Evolutionary conservation across 179 eudicot species (phyloP).

Genomic region (Beta lomatogona): DNA sequence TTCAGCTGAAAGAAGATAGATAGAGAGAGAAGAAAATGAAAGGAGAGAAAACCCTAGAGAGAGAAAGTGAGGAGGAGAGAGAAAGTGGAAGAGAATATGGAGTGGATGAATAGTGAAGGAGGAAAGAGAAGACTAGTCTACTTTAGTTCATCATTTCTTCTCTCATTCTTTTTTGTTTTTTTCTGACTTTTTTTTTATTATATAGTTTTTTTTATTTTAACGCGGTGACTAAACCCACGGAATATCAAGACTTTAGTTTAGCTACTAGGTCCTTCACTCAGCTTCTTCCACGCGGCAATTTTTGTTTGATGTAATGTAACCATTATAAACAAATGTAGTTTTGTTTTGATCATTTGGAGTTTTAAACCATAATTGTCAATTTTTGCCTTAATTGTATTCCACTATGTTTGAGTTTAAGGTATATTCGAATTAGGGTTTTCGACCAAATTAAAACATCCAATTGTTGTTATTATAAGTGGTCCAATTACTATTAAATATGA

Average conservation of each 20-base stretch:
- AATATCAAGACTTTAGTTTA: neutral
- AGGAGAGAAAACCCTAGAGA: conserved; percentile 33
- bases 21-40: neutral
- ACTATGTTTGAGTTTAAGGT: neutral
- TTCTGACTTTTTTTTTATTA: neutral
- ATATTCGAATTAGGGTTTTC: neutral
- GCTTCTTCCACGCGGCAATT: conserved; percentile 13
- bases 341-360: neutral
- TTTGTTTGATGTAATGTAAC: neutral
- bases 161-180: neutral
- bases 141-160: neutral
- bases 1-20: neutral
- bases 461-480: neutral
- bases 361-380: neutral
- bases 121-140: conserved; percentile 23
- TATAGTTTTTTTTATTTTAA: neutral
- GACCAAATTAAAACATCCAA: neutral
- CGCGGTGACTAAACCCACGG: conserved; percentile 15
- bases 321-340: neutral
- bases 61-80: conserved; percentile 6
- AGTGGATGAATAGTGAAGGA: conserved; percentile 4
- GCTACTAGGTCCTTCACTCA: neutral
- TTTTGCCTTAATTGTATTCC: neutral
- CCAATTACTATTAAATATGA: neutral
- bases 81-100: conserved; percentile 19